phyloP scores from a whole-genome alignment of 257 asterid genomes.

The Plantago elongata region DNA sequence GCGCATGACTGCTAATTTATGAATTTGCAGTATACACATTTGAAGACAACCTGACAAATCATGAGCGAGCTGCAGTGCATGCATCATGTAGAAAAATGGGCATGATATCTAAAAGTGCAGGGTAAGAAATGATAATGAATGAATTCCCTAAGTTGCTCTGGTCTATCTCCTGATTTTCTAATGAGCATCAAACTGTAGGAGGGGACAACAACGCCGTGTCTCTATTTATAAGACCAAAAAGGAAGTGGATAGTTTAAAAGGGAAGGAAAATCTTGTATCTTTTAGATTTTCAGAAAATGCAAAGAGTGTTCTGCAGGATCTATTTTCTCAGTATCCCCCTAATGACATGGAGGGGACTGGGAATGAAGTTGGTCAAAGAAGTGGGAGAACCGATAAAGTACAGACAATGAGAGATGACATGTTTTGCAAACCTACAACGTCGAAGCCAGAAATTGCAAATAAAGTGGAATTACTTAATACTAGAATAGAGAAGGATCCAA shows the following conservation, averaged over 20 bases:
- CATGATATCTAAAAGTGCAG: conserved; percentile 63
- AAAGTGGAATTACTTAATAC: conserved; percentile 48
- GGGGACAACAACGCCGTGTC: conserved; percentile 51
- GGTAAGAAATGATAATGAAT: conserved; percentile 42
- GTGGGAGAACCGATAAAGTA: conserved; percentile 24
- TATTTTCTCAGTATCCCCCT: conserved; percentile 77
- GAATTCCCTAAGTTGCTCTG: conserved; percentile 4
- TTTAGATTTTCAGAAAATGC: conserved; percentile 65
- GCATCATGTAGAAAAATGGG: conserved; percentile 58
- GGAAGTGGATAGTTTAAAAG: conserved; percentile 21
- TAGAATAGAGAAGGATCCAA: conserved; percentile 40
- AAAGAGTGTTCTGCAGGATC: conserved; percentile 52
- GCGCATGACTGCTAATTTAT: not conserved
- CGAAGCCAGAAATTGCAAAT: conserved; percentile 47
- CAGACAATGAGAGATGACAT: conserved; percentile 43
- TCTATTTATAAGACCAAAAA: conserved; percentile 52
- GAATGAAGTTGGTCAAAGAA: conserved; percentile 30
- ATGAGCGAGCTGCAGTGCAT: conserved; percentile 73
- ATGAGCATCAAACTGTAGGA: conserved; percentile 40
- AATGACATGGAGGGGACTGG: conserved; percentile 46
- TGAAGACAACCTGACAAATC: conserved; percentile 43
- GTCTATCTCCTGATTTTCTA: conserved; percentile 9
- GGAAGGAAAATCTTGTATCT: conserved; percentile 37
- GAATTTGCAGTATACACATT: conserved; percentile 55
- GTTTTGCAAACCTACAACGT: conserved; percentile 51